Percentiles rank a stretch among this genome's conserved stretches.
Evolutionary conservation across 2,329 filamentous ascomycete genomes (phyloP).

Genomic region (Paraphoma sp.): DNA sequence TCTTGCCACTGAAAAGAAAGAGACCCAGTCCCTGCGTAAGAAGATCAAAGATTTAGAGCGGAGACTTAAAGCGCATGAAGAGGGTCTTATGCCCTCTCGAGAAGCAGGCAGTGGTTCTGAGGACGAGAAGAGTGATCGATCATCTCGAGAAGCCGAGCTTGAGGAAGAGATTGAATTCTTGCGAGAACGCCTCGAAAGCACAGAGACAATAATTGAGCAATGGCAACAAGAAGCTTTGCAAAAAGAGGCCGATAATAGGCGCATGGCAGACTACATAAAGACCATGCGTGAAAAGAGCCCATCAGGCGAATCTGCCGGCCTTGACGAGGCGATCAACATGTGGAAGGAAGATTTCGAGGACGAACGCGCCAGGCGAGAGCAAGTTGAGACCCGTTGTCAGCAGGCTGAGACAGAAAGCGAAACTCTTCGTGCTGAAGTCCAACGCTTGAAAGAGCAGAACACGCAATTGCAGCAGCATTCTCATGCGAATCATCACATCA

Average conservation of each 20-base stretch:
- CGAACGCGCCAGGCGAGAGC: slow-evolving; percentile 86
- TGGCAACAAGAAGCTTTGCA: slow-evolving; percentile 78
- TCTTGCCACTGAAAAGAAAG: slow-evolving; percentile 85
- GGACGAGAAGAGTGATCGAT: slow-evolving; percentile 61
- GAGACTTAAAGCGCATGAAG: slow-evolving; percentile 67
- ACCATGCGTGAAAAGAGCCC: slow-evolving; percentile 59
- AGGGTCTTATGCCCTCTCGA: slow-evolving; percentile 56
- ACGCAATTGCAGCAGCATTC: slow-evolving; percentile 39
- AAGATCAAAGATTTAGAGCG: slow-evolving; percentile 88
- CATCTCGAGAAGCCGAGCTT: slow-evolving; percentile 68
- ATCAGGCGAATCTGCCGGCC: slow-evolving; percentile 46
- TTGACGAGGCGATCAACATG: slow-evolving; percentile 67
- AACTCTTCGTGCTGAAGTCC: slow-evolving; percentile 81
- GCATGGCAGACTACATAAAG: slow-evolving; percentile 81
- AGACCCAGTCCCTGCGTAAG: slow-evolving; percentile 82
- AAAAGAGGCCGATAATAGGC: slow-evolving; percentile 84
- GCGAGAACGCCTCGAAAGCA: slow-evolving; percentile 84
- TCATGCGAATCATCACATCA: slow-evolving; percentile 46
- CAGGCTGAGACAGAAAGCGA: slow-evolving; percentile 90
- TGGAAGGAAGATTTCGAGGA: slow-evolving; percentile 95
- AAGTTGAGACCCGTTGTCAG: slow-evolving; percentile 84
- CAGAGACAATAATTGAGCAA: slow-evolving; percentile 82
- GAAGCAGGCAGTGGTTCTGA: slow-evolving; percentile 54
- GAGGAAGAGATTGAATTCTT: slow-evolving; percentile 88
- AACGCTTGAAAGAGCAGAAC: slow-evolving; percentile 65